Base-by-base conservation (phyloP, 2,329 filamentous ascomycete genomes). In the Diplodia mutila region DNA sequence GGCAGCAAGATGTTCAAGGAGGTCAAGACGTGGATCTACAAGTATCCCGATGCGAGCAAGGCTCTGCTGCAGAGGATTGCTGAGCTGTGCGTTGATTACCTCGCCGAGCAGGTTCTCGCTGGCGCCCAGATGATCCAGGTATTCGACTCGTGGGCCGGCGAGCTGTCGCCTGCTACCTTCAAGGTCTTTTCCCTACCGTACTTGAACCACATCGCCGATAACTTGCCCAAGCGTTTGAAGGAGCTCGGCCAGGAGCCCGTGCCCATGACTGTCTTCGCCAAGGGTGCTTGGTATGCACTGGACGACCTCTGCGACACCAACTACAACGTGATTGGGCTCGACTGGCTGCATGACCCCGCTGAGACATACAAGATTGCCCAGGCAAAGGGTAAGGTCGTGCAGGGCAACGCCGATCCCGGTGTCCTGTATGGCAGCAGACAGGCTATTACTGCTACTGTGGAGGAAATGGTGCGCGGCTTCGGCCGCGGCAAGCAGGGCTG, bases 181-280 rank as follows among this genome's bases (percentile, higher is more conserved):
- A 90, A 90, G 75, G 84, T 90, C 67, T 96, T 98, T 78, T 90
- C 92, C 2, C 87, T 95, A 72, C 95, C 95, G 0, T 97, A 94
- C 76, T 85, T 99, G 65, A 86, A 87, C 52, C 89, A 94, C 77
- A 98, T 99, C 72, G 89, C 93, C 12, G 84, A 90, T 72, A 87
- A 94, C 72, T 85, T 99, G 3, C 94, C 94, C 1, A 85, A 83
- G 73, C 89, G 88, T 69, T 82, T 98, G 67, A 83, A 86, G 72
- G 90, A 92, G 76, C 85, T 96, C 76, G 89, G 89, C 0, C 81
- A 94, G 64, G 91, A 94, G 68, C 85, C 83, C 12, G 94, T 99
- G 3, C 95, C 95, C 3, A 97, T 98, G 94, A 96, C 94, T 5
- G 93, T 98, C 27, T 99, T 99, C 79, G 93, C 95, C 42, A 99